Evolutionary conservation across 1,139 yeast species (phyloP).

Genomic region (Yamadazyma dendronema): DNA sequence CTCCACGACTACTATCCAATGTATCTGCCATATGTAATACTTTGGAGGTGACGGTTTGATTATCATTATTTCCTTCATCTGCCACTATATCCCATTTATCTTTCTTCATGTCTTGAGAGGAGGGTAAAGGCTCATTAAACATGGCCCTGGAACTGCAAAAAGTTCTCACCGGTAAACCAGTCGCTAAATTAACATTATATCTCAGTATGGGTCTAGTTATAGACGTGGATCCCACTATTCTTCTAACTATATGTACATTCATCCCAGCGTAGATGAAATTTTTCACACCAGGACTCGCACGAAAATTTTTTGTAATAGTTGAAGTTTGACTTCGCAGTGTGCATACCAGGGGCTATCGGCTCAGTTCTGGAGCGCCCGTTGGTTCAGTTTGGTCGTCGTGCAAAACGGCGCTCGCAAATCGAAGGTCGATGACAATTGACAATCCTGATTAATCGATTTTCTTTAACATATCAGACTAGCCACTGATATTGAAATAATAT

Average conservation of each 20-base stretch:
- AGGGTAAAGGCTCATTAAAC: conserved; percentile 7
- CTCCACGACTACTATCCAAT: conserved; percentile 21
- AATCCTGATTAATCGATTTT: background rate
- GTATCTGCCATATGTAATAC: conserved; percentile 29
- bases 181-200: no score
- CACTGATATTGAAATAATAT: no score
- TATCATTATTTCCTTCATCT: conserved; percentile 3
- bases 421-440: conserved; percentile 1
- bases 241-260: background rate
- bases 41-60: conserved; percentile 16
- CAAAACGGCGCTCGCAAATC: conserved; percentile 1
- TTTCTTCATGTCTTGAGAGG: conserved; percentile 32
- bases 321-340: background rate
- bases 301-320: no score
- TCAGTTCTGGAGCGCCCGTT: no score
- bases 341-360: background rate
- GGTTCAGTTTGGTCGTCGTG: background rate
- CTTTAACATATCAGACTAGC: no score
- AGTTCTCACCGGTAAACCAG: background rate
- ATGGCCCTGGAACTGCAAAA: background rate
- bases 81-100: conserved; percentile 14
- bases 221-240: background rate
- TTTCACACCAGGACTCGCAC: no score
- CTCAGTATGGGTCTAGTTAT: background rate
- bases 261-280: background rate